Percentiles rank a stretch among this genome's conserved stretches.
Conservation (phyloP, 2,329 filamentous ascomycete genomes). For the Mariannaea elegans region DNA sequence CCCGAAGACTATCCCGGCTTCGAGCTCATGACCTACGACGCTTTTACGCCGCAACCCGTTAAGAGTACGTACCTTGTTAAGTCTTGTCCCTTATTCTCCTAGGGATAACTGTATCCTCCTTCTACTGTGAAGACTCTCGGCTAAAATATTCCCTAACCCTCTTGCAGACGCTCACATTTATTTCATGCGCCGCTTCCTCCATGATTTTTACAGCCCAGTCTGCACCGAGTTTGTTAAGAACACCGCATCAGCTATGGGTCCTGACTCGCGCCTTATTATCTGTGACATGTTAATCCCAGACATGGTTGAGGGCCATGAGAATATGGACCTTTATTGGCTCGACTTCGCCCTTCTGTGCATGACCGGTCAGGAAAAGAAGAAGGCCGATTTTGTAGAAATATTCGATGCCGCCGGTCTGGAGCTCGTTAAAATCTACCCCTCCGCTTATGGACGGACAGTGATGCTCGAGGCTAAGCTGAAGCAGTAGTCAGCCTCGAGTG, state of each 20-base stretch:
- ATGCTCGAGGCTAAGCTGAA: conserved; percentile 45
- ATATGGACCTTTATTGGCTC: conserved; percentile 44
- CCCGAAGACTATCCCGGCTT: conserved; percentile 34
- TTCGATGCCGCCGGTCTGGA: conserved; percentile 45
- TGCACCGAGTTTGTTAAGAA: conserved; percentile 44
- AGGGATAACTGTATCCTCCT: too few relatives aligned
- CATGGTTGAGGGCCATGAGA: conserved; percentile 37
- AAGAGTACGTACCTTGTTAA: conserved; percentile 26
- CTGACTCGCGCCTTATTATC: conserved; percentile 45
- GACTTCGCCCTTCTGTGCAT: conserved; percentile 44
- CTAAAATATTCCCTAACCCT: neutral
- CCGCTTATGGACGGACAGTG: conserved; percentile 41
- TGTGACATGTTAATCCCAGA: conserved; percentile 48
- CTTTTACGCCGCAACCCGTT: conserved; percentile 32
- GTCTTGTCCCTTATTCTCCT: neutral
- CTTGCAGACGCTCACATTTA: conserved; percentile 46
- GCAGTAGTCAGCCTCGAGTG: neutral
- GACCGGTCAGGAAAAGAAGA: conserved; percentile 45
- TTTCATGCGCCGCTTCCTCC: conserved; percentile 45
- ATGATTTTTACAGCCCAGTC: conserved; percentile 44
- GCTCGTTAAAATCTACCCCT: conserved; percentile 45
- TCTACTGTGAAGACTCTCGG: accelerated
- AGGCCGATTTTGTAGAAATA: conserved; percentile 41
- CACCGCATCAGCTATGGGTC: conserved; percentile 43
- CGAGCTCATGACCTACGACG: conserved; percentile 38